Base-by-base conservation (phyloP, 345 rosid species). In the Lumnitzera littorea region DNA sequence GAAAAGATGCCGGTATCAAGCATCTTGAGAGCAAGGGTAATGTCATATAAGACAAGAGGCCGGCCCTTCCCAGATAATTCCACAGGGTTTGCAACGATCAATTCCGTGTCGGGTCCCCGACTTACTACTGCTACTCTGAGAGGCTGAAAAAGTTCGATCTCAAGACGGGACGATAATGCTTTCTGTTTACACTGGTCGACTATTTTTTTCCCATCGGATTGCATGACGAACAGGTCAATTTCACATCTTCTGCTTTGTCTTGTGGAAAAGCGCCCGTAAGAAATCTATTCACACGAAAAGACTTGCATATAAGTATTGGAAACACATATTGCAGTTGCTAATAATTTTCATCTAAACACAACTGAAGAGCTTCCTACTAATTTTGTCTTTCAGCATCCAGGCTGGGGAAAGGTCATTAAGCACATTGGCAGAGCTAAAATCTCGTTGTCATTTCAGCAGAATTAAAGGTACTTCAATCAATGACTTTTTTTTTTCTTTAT, bases 1-100 rank as follows among this genome's bases (percentile, higher is more conserved):
- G 78, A 88, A 76, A 94, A 94, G 61, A 94, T 94, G 85, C 96
- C 78, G 24, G 74, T 76, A 48, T 81, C 29, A 36, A 84, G 90
- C 81, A 53, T 82, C 82, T 79, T 87, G 62, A 90, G 95, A 65
- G 99, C 91, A 60, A 81, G 80, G 71, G 95, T 86, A 23, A 89
- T 83, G 66, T 94, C 99, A 48, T 80, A 67, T 58, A 94, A 94
- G 76, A 90, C 99, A 55, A 85, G 90, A 60, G 99, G 99, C 24
- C 99, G 79, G 17, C 99, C 99, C 56, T 87, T 94, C 67, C 97
- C 92, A 14, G 91, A 87, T 79, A 94, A 68, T 68, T 90, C 95
- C 53, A 94, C 99, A 16, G 91, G 96, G 64, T 94, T 94, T 59
- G 97, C 95, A 17, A 94, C 95, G 55, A 88, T 71, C 58, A 90